Percentiles rank a stretch among this genome's conserved stretches.
phyloP scores from a whole-genome alignment of 2,329 filamentous ascomycete species.

The Fusarium sororula region DNA sequence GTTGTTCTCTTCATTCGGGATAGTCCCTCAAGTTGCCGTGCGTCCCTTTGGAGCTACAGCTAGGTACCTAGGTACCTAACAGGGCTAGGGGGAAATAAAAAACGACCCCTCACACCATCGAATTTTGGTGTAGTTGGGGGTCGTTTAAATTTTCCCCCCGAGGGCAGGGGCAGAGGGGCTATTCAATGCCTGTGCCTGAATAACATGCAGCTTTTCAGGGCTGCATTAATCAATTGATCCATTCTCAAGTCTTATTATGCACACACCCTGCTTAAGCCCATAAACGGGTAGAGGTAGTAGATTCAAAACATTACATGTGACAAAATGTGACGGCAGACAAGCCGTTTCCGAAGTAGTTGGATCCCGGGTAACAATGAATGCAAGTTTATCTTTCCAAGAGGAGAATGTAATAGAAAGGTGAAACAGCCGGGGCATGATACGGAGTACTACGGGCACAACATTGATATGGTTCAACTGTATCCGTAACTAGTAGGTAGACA shows the following conservation, averaged over 20 bases:
- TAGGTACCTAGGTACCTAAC: neutral
- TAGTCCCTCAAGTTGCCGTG: neutral
- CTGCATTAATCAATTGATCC: conserved; percentile 15
- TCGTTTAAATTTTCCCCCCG: too few species aligned
- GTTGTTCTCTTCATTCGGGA: neutral
- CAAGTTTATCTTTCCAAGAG: neutral
- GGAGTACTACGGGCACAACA: neutral
- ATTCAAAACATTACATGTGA: neutral
- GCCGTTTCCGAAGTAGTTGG: neutral
- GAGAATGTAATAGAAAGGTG: too few species aligned
- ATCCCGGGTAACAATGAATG: neutral
- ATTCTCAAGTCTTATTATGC: conserved; percentile 5
- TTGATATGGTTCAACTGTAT: neutral
- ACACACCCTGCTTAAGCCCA: neutral
- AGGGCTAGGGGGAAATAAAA: too few species aligned
- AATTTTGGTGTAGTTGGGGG: too few species aligned
- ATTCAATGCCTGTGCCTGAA: neutral
- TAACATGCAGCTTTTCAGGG: conserved; percentile 4
- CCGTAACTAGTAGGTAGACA: too few species aligned
- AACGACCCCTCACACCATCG: too few species aligned
- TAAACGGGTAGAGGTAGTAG: neutral
- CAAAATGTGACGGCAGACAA: neutral
- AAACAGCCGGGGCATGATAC: neutral
- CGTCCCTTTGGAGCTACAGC: neutral
- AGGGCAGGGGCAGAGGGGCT: neutral